Evolutionary conservation across 2,329 filamentous ascomycete species (phyloP), one percentile per base, ranked within the genome.

Genomic region (Trichocomaceae sp.): DNA sequence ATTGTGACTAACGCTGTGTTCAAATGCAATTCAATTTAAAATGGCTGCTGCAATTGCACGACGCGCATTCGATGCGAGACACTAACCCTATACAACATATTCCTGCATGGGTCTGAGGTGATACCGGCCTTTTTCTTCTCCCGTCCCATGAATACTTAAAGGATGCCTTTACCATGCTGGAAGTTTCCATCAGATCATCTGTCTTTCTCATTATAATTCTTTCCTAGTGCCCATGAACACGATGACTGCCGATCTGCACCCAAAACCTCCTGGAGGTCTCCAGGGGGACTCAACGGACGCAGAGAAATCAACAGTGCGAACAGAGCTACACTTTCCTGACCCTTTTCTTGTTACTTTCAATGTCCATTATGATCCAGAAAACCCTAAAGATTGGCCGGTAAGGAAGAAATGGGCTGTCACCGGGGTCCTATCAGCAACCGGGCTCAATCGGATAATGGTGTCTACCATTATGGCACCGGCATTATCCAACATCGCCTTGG

Each of bases 371-470:
- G 67, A 69, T 50, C 57, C 62, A 31, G 58, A 60, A 3, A 63
- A 68, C 37, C 64, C 67, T 2, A 58, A 61, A 45, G 77, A 80
- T 65, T 83, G 81, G 79, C 58, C 69, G 0, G 65, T 65, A 12
- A 66, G 65, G 26, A 75, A 71, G 60, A 83, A 82, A 63, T 82
- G 79, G 79, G 64, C 64, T 2, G 73, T 75, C 17, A 76, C 79
- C 2, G 69, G 77, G 29, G 64, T 81, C 57, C 64, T 80, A 35
- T 73, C 79, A 1, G 66, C 72, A 41, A 78, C 79, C 57, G 79
- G 77, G 7, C 71, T 82, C 60, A 77, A 81, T 56, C 77, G 77
- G n/a, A 79, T 81, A 1, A 79, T 83, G 56, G 78, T 79, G 3
- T 80, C 77, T 15, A 78, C 77, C 52, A 82, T 83, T 63, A 61